Base-by-base conservation (phyloP, 192 early-diverging fungal genomes). In the Coemansia sp. region DNA sequence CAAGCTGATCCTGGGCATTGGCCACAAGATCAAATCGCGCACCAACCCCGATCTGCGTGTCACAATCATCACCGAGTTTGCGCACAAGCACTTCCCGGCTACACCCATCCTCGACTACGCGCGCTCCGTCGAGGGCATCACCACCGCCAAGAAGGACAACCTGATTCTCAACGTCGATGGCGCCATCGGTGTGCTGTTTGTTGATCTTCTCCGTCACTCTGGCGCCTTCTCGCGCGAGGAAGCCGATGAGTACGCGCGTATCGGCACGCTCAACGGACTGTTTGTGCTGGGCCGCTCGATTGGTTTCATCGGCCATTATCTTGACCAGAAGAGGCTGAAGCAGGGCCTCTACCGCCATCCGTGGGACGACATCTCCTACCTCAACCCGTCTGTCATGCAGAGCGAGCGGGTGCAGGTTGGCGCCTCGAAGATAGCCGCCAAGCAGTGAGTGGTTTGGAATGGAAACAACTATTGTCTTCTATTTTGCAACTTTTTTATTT, bases 11-110 rank as follows among this genome's bases (percentile, higher is more conserved):
- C 86, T 95, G 63, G 97, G 97, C 68, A 99, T 99, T 66, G 97
- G 97, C 19, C 97, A 99, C 92, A 97, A 97, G 88, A 95, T 99
- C 89, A 99, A 99, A 86, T 96, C 94, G 44, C 89, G 97, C 66
- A 97, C 94, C 66, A 99, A 99, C 89, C 97, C 97, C 4, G 97
- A 99, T 75, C 83, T 99, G 79, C 95, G 97, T 50, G 97, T 99
- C 6, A 86, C 90, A 60, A 89, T 99, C 68, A 93, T 99, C 79
- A 97, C 96, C 86, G 89, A 95, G 65, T 99, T 88, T 75, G 95
- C 94, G 63, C 86, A 88, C 76, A 84, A 87, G 54, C 83, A 95
- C 79, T 99, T 99, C 86, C 94, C 94, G 0, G 70, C 82, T 13
- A 90, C 88, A 26, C 93, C 93, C 26, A 88, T 93, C n/a, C 87